Conservation (phyloP, 495 filamentous ascomycete species). For the Penicillium goetzii region DNA sequence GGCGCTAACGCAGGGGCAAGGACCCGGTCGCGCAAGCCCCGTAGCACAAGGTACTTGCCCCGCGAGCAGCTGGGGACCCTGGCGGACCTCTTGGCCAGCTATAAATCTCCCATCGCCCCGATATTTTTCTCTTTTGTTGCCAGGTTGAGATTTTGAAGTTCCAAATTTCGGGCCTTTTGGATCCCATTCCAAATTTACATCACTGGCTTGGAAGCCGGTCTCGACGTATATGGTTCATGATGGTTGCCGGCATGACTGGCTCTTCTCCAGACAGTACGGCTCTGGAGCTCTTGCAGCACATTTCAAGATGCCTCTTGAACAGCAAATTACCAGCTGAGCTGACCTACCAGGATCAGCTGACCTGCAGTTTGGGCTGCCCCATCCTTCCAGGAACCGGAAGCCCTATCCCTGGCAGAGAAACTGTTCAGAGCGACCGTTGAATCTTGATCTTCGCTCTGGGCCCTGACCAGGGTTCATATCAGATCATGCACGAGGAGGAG, state of each 20-base stretch:
- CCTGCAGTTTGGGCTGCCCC: not conserved
- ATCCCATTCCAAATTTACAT: not conserved
- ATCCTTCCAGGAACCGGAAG: not conserved
- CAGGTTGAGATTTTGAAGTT: not conserved
- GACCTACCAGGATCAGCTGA: not conserved
- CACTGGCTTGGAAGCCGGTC: not conserved
- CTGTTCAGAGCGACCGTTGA: not conserved
- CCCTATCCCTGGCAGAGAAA: not conserved
- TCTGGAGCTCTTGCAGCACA: not conserved
- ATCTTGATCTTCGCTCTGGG: not conserved
- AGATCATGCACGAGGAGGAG: not conserved
- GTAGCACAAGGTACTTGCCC: slow-evolving; percentile 37
- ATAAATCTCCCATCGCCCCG: slow-evolving; percentile 16
- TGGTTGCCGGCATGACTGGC: not conserved
- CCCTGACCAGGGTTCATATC: not conserved
- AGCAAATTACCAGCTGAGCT: not conserved
- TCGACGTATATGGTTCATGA: not conserved
- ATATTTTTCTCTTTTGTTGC: not conserved
- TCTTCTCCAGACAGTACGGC: not conserved
- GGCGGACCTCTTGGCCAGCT: slow-evolving; percentile 15
- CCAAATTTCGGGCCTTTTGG: not conserved
- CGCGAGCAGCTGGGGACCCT: slow-evolving; percentile 30
- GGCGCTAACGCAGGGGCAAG: slow-evolving; percentile 25
- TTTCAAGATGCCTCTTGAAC: not conserved
- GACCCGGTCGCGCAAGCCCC: slow-evolving; percentile 13